Evolutionary conservation across 345 rosid species (phyloP), one percentile per base, ranked within the genome.

Genomic region (Pugionium dolabratum): DNA sequence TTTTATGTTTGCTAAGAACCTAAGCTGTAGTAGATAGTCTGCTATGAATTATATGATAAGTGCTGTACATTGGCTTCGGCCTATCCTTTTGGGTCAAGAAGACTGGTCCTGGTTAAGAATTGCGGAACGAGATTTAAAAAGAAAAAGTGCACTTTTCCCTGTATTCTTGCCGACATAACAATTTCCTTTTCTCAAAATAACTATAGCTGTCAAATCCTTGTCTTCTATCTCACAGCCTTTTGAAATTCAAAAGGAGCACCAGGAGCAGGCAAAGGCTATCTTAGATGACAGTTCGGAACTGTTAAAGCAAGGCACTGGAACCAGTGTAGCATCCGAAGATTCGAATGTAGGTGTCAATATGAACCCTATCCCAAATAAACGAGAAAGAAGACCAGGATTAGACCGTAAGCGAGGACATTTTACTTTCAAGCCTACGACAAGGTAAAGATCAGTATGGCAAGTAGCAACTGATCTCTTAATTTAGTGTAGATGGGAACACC

Each of bases 361-460:
- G 5, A 5, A 61, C 10, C 79, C 52, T 50, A 48, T 55, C 57
- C 78, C 78, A 54, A 79, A 66, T 64, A 85, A 75, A 31, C 80
- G 79, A 44, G 89, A 34, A 34, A 34, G 18, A 18, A 18, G 18
- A 18, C 18, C 18, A 18, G 18, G 18, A 18, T 18, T 18, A 18
- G 18, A 18, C 18, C 18, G 84, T 29, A 85, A 86, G 67, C 84
- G 88, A 9, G 75, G 82, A 64, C 87, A 76, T 51, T 93, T 93
- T 74, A 85, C 92, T 75, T 66, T 90, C 71, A 78, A 85, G 73
- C 90, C 87, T 51, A 71, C 64, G 50, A 75, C 62, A 2, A 84
- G 87, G 96, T 88, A 70, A 71, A 40, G 32, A 64, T 60, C 73
- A 8, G 39, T 63, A 9, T 18, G 18, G 18, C 18, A 18, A 18